Conservation (phyloP, 345 rosid species). For the Murraya koenigii region DNA sequence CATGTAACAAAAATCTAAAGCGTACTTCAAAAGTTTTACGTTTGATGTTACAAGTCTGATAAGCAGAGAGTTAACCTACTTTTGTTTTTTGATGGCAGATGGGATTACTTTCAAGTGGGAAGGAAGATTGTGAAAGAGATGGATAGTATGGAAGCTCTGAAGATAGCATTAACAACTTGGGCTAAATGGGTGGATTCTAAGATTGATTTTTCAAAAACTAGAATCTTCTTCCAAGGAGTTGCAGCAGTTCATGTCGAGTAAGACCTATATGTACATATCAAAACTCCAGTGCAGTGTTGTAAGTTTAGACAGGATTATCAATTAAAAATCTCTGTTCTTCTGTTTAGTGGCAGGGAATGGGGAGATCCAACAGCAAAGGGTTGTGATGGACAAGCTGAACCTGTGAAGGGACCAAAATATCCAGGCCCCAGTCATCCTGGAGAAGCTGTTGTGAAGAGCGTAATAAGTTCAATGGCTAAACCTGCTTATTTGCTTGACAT, state of each 20-base stretch:
- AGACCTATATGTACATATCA: neutral
- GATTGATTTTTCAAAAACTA: slow-evolving; percentile 46
- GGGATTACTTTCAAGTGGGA: slow-evolving; percentile 64
- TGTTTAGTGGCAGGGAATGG: slow-evolving; percentile 45
- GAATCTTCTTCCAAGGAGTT: slow-evolving; percentile 60
- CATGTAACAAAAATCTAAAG: no score
- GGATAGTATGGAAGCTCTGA: slow-evolving; percentile 59
- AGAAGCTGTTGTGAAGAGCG: slow-evolving; percentile 35
- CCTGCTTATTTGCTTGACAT: slow-evolving; percentile 53
- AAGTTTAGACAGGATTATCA: neutral
- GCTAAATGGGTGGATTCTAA: slow-evolving; percentile 54
- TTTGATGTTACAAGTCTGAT: neutral
- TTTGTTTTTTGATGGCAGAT: slow-evolving; percentile 34
- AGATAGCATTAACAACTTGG: slow-evolving; percentile 69
- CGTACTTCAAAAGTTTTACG: neutral
- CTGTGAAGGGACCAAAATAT: slow-evolving; percentile 39
- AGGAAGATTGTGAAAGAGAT: slow-evolving; percentile 37
- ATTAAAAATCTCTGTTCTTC: neutral
- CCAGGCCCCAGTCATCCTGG: slow-evolving; percentile 33
- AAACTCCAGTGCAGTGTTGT: neutral
- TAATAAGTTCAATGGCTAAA: slow-evolving; percentile 39
- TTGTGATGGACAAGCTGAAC: slow-evolving; percentile 55
- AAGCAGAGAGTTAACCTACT: neutral
- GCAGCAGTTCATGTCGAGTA: slow-evolving; percentile 48
- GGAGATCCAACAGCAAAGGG: slow-evolving; percentile 21